Percentiles rank a stretch among this genome's conserved stretches.
Conservation (phyloP, 2,329 filamentous ascomycete species). For the Colletotrichum acutatum region DNA sequence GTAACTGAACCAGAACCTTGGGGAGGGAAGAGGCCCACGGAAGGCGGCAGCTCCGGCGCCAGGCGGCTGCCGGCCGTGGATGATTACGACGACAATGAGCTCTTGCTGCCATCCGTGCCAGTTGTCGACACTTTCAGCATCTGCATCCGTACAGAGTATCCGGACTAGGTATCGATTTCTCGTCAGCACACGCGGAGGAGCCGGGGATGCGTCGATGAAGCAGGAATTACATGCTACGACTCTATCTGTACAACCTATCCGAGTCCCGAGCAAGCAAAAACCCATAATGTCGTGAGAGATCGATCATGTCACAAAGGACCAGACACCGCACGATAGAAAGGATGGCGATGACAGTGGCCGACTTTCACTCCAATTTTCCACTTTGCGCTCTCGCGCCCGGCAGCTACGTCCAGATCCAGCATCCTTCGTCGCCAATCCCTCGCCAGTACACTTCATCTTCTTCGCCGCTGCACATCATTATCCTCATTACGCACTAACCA, state of each 20-base stretch:
- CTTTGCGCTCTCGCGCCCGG: background rate
- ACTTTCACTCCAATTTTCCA: background rate
- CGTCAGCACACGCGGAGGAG: background rate
- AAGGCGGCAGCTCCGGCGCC: slow-evolving; percentile 27
- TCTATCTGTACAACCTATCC: background rate
- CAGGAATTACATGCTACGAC: background rate
- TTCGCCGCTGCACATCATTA: slow-evolving; percentile 28
- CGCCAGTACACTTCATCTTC: background rate
- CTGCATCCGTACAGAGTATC: background rate
- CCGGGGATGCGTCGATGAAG: background rate
- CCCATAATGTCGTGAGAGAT: background rate
- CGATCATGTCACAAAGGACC: background rate
- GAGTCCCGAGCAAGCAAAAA: background rate
- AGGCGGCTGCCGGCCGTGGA: slow-evolving; percentile 24
- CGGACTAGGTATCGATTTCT: background rate
- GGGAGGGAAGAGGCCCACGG: slow-evolving; percentile 30
- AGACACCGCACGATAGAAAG: background rate
- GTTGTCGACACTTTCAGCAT: background rate
- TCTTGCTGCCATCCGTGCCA: background rate
- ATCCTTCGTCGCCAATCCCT: slow-evolving; percentile 13
- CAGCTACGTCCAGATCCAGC: background rate
- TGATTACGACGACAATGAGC: slow-evolving; percentile 18
- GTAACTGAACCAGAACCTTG: slow-evolving; percentile 33
- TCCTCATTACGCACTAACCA: background rate
- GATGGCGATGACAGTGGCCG: background rate